Conservation (phyloP, 306 rosid genomes). For the Lathyrus tuberosus region DNA sequence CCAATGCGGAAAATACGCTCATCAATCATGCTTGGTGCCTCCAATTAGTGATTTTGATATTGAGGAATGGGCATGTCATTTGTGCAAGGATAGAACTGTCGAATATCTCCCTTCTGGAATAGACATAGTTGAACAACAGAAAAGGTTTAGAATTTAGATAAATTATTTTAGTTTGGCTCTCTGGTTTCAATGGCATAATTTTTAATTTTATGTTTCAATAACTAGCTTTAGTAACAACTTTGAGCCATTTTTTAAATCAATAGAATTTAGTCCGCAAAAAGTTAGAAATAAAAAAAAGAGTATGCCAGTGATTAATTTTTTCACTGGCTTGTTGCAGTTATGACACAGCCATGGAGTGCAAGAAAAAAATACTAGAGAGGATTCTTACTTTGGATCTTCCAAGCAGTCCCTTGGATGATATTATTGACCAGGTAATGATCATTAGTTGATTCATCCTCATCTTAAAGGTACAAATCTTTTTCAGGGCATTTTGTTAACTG, state of each 20-base stretch:
- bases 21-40: too few species aligned
- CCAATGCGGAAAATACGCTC: too few species aligned
- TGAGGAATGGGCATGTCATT: too few species aligned
- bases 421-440: too few species aligned
- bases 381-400: slow-evolving; percentile 86
- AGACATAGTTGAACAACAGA: slow-evolving; percentile 61
- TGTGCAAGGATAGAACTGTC: slow-evolving; percentile 73
- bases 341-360: too few species aligned
- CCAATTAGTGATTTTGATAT: too few species aligned
- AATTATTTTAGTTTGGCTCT: slow-evolving; percentile 28
- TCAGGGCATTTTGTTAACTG: too few species aligned
- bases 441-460: too few species aligned
- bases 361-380: slow-evolving; percentile 59
- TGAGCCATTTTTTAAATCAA: slow-evolving; percentile 4
- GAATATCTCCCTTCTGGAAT: slow-evolving; percentile 65
- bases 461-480: too few species aligned
- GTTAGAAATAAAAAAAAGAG: not conserved
- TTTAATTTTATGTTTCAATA: slow-evolving; percentile 21
- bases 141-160: slow-evolving; percentile 52
- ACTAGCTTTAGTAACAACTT: not conserved
- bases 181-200: slow-evolving; percentile 20
- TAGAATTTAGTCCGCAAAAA: not conserved
- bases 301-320: slow-evolving; percentile 25
- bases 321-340: slow-evolving; percentile 35
- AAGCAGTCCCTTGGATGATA: slow-evolving; percentile 76